Conservation (phyloP, 257 asterid genomes). For the Oldenlandia corymbosa region DNA sequence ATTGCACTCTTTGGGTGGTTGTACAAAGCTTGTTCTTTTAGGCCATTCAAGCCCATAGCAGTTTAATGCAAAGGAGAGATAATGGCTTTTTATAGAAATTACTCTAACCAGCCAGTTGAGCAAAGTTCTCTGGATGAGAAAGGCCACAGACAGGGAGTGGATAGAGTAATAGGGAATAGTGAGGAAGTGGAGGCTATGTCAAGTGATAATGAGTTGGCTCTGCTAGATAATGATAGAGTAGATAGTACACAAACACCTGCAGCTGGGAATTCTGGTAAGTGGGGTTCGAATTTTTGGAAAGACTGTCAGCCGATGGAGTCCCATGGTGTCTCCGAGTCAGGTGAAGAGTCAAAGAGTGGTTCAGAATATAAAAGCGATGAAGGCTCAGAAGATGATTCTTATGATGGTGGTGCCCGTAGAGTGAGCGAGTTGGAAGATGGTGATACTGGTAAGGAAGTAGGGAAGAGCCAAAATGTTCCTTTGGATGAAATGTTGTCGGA, state of each 20-base stretch:
- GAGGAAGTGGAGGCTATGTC: slow-evolving; percentile 52
- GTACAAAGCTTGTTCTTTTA: slow-evolving; percentile 20
- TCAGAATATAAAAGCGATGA: slow-evolving; percentile 61
- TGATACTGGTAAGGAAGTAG: slow-evolving; percentile 38
- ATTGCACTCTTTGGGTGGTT: slow-evolving; percentile 20
- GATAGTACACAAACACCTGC: slow-evolving; percentile 35
- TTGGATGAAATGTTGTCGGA: slow-evolving; percentile 95
- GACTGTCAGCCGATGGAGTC: slow-evolving; percentile 55
- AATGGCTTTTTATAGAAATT: slow-evolving; percentile 66
- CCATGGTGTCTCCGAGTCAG: slow-evolving; percentile 55
- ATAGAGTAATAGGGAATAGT: slow-evolving; percentile 33
- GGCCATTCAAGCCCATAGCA: not conserved
- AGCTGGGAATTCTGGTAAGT: slow-evolving; percentile 46
- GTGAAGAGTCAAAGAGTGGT: slow-evolving; percentile 87
- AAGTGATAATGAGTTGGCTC: slow-evolving; percentile 35
- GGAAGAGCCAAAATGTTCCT: slow-evolving; percentile 56
- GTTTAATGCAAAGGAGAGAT: slow-evolving; percentile 36
- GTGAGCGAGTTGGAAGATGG: slow-evolving; percentile 49
- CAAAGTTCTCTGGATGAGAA: slow-evolving; percentile 46
- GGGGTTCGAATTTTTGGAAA: slow-evolving; percentile 92
- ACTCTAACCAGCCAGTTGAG: slow-evolving; percentile 39
- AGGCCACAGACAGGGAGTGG: slow-evolving; percentile 36
- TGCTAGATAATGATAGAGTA: slow-evolving; percentile 34
- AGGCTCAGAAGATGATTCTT: slow-evolving; percentile 77
- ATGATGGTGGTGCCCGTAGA: slow-evolving; percentile 54